Evolutionary conservation across 2,329 filamentous ascomycete species (phyloP).

Genomic region (Chrysoporthe deuterocubensis): DNA sequence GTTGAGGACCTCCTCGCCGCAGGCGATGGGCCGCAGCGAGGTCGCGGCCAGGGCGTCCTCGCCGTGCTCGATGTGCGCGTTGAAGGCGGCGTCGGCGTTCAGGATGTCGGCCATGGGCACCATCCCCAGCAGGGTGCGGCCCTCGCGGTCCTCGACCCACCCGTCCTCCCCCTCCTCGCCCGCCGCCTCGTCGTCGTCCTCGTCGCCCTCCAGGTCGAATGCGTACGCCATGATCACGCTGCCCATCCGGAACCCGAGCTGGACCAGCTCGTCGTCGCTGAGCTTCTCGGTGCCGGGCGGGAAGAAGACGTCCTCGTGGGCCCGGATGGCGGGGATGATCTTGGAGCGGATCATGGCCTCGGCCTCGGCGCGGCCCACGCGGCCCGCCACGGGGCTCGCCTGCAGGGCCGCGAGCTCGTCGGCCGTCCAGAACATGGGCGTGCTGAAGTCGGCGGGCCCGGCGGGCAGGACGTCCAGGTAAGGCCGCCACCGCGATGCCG

Average conservation of each 20-base stretch:
- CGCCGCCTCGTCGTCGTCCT: conserved; percentile 39
- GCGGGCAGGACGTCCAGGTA: conserved; percentile 72
- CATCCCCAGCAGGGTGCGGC: conserved; percentile 74
- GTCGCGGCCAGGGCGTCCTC: conserved; percentile 69
- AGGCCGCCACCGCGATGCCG: conserved; percentile 70
- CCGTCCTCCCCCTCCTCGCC: conserved; percentile 61
- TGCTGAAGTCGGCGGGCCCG: conserved; percentile 70
- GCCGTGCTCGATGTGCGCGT: conserved; percentile 62
- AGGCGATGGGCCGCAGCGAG: conserved; percentile 67
- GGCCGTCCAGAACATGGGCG: conserved; percentile 85
- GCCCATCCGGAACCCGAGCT: conserved; percentile 76
- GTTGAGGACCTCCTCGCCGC: conserved; percentile 81
- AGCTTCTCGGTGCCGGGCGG: conserved; percentile 39
- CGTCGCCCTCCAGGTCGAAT: conserved; percentile 72
- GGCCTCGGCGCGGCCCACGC: conserved; percentile 75
- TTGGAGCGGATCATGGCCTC: conserved; percentile 67
- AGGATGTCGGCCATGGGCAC: conserved; percentile 89
- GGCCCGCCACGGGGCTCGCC: conserved; percentile 74
- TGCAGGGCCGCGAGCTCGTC: conserved; percentile 74
- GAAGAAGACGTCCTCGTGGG: conserved; percentile 52
- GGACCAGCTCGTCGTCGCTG: conserved; percentile 50
- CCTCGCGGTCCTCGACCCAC: conserved; percentile 67
- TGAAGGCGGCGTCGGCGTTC: conserved; percentile 87
- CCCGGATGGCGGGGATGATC: conserved; percentile 56
- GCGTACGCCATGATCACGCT: conserved; percentile 92